phyloP scores from a whole-genome alignment of 2,329 filamentous ascomycete genomes.

The Trichophyton verrucosum region DNA sequence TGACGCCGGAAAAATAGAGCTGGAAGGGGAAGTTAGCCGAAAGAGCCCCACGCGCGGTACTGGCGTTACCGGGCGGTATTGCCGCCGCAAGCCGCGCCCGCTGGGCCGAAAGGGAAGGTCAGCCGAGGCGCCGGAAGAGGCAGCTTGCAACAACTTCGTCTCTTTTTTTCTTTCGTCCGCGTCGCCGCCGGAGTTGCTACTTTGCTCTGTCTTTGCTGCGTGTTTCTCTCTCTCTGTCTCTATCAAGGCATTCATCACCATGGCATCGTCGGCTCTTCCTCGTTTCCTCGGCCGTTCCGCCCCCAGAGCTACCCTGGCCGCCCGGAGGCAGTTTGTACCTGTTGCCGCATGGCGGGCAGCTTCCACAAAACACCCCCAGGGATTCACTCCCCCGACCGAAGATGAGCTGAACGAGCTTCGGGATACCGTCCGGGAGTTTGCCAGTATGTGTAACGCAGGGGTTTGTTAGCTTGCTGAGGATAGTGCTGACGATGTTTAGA shows the following conservation, averaged over 20 bases:
- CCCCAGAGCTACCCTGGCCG: slow-evolving; percentile 19
- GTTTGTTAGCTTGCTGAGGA: background rate
- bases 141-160: background rate
- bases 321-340: slow-evolving; percentile 21
- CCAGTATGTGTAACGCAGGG: slow-evolving; percentile 32
- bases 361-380: slow-evolving; percentile 57
- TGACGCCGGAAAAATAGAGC: background rate
- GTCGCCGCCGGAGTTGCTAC: background rate
- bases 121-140: background rate
- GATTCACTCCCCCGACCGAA: slow-evolving; percentile 53
- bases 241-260: slow-evolving; percentile 10
- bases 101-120: background rate
- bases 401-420: slow-evolving; percentile 69
- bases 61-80: slow-evolving; percentile 1
- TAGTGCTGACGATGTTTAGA: slow-evolving; percentile 29
- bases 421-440: slow-evolving; percentile 78
- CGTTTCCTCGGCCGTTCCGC: slow-evolving; percentile 23
- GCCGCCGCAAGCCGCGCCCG: slow-evolving; percentile 2
- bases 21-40: background rate
- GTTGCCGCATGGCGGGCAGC: slow-evolving; percentile 30
- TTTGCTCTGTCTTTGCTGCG: background rate
- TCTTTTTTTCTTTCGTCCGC: background rate
- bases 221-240: background rate
- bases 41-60: background rate
- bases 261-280: slow-evolving; percentile 25